Evolutionary conservation across 116 monocot species (phyloP), one percentile per base, ranked within the genome.

Genomic region (Phalaenopsis hybrid): DNA sequence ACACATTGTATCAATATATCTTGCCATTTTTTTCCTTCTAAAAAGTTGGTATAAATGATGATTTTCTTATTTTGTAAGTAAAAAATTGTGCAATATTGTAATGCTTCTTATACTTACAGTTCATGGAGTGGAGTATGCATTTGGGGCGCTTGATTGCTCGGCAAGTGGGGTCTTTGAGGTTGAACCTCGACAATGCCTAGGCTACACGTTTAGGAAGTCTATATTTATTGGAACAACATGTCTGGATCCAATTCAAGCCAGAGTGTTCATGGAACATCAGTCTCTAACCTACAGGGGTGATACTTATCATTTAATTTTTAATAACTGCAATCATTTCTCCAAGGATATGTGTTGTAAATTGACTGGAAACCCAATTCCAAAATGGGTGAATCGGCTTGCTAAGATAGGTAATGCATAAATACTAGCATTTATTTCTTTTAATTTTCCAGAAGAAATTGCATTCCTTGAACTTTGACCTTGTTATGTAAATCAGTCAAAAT

Each of bases 381-480:
- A 86, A 83, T 92, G 92, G 92, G 92, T 92, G 80, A 92, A 92
- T 81, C 88, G 92, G 21, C 92, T 92, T 78, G 92, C 92, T 7
- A 88, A 83, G 75, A 86, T 92, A 77, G 89, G 92, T 92, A 89
- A 73, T 70, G 5, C 23, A 44, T 33, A 75, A 75, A 46, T 75
- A 25, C 13, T 25, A n/a, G 7, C 3, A 3, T 15, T 3, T 55
- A 12, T 55, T 55, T 55, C 12, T 55, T 55, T 15, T 55, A 13
- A 55, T 55, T 55, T 55, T 37, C 55, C 15, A 13, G 15, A 55
- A 48, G 48, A 48, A 48, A 48, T 48, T 48, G 0, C 48, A 48
- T 48, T 48, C 55, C 55, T 55, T 55, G 3, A 15, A 1, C 15
- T 55, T 55, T 55, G 10, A 55, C 15, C 55, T 15, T 55, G 55